Evolutionary conservation across 2,329 filamentous ascomycete genomes (phyloP).

Genomic region (Lizonia empirigonia): DNA sequence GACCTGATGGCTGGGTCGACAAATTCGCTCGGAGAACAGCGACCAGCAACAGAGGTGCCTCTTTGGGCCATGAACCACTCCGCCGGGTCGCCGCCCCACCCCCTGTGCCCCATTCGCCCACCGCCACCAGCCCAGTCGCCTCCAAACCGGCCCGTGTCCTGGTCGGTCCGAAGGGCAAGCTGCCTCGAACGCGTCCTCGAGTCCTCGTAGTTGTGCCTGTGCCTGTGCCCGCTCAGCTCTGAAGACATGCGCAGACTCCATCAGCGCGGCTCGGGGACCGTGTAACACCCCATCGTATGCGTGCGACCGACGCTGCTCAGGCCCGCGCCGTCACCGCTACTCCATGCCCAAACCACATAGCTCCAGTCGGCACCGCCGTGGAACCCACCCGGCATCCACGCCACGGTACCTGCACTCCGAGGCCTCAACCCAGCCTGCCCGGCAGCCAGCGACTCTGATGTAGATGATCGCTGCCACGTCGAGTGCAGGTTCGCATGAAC

Average conservation of each 20-base stretch:
- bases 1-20: constrained; percentile 4
- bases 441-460: no score
- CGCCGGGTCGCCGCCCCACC: not conserved
- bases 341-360: no score
- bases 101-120: not conserved
- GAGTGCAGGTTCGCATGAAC: no score
- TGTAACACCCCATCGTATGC: constrained; percentile 3
- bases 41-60: not conserved
- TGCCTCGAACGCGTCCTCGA: constrained; percentile 3
- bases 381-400: no score
- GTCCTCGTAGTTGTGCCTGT: not conserved
- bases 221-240: no score
- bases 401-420: no score
- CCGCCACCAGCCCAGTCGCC: not conserved
- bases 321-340: no score
- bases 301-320: no score
- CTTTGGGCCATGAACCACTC: not conserved
- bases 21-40: constrained; percentile 1
- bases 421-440: no score
- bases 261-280: constrained; percentile 2
- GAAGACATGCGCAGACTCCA: not conserved
- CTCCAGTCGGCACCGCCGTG: no score
- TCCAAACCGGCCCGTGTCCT: constrained; percentile 10
- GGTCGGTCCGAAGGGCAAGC: constrained; percentile 10
- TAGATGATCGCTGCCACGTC: no score